phyloP scores from a whole-genome alignment of 768 basidiomycete species.

The Mycena galopus region DNA sequence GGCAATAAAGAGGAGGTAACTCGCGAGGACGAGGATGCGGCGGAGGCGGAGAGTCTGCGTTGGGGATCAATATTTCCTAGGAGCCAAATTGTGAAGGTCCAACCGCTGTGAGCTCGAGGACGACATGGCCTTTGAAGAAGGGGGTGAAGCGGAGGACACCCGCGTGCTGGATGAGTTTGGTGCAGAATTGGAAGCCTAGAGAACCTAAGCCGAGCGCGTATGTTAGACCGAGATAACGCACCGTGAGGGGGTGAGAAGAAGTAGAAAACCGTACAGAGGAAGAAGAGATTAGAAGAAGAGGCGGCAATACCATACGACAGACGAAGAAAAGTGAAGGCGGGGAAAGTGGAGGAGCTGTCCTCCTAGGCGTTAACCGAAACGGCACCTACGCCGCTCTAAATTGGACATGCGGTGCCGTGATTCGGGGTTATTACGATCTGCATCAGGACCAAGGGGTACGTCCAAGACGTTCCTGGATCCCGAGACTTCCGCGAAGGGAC shows the following conservation, averaged over 20 bases:
- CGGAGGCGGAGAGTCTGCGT: not conserved
- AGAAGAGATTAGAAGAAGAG: not conserved
- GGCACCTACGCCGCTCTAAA: conserved; percentile 1
- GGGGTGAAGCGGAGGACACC: not conserved
- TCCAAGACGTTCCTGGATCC: not conserved
- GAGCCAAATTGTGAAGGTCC: not conserved
- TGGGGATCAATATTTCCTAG: not conserved
- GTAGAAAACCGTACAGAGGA: not conserved
- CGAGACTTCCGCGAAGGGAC: not conserved
- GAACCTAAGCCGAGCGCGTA: no score
- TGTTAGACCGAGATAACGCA: not conserved
- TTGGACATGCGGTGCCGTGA: conserved; percentile 1
- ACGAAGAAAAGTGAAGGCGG: not conserved
- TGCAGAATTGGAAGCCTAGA: not conserved
- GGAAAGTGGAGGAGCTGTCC: not conserved
- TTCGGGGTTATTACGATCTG: not conserved
- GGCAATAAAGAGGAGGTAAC: not conserved
- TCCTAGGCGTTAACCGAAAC: not conserved
- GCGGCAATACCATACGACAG: not conserved
- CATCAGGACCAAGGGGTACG: not conserved
- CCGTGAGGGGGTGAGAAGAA: not conserved
- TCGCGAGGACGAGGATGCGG: not conserved
- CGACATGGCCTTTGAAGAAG: not conserved
- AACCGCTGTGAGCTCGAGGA: not conserved
- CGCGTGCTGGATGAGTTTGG: not conserved